Evolutionary conservation across 2,329 filamentous ascomycete genomes (phyloP), one percentile per base, ranked within the genome.

Genomic region (Blumeriella jaapii): DNA sequence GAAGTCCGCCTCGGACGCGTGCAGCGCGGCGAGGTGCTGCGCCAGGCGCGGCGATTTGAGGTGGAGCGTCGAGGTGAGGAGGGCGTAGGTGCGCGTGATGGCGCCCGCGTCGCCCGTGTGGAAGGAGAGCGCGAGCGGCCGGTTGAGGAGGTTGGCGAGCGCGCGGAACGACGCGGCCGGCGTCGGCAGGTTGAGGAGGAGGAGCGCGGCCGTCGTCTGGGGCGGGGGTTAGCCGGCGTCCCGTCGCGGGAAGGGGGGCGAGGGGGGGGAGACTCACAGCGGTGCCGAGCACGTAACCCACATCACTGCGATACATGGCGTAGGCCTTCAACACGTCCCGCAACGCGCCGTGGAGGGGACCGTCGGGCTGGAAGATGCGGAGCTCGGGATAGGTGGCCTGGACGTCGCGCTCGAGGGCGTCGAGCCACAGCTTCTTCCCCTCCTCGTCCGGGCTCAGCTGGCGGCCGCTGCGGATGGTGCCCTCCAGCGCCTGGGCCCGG

Each of bases 301-400:
- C 80, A 53, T 91, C 83, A 46, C 76, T 79, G 41, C 83, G 71
- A 58, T 91, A 91, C 71, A 85, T 81, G 36, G 77, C 68, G 57
- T 89, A 89, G 5, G 83, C 84, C 50, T 76, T 76, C 41, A 89
- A 64, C 7, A 91, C 73, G 52, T 89, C 76, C 12, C 80, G 62
- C 18, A 91, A 62, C 23, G 69, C 66, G 38, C 74, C 63, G 52
- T 87, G 73, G 8, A 87, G 61, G 1, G 82, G 80, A 9, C 52
- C 55, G 22, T 48, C 52, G 6, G 41, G 41, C 31, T 49, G 50
- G 53, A 87, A 89, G 52, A 87, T 81, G 47, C 73, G 73, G 29
- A 86, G 60, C 37, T 86, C 80, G 2, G 70, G 68, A 64, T 79
- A 87, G 1, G 81, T 83, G 20, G 61, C 63, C 17, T 71, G 61